These are phyloP conservation scores for Jacaranda mimosifolia DNA, from an alignment of 257 asterid species.

Conservation along the genomic window DNA sequence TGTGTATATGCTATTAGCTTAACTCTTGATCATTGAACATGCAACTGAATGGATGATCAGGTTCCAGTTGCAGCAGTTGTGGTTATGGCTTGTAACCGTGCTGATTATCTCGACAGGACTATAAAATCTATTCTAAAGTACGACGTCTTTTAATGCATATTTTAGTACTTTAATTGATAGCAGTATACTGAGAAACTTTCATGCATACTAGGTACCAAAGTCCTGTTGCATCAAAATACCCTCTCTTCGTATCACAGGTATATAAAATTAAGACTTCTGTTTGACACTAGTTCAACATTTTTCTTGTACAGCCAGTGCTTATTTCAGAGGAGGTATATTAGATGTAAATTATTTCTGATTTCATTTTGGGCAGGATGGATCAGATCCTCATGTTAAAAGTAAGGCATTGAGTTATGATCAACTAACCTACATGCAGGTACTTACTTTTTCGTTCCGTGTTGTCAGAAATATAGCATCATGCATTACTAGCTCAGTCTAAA, in stretches of 20 bases:
- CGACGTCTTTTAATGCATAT: slow-evolving; percentile 35
- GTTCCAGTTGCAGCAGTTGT: slow-evolving; percentile 96
- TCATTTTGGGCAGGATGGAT: slow-evolving; percentile 77
- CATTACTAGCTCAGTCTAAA: slow-evolving; percentile 10
- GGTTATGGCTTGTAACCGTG: slow-evolving; percentile 98
- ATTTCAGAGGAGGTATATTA: slow-evolving; percentile 15
- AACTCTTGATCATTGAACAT: slow-evolving; percentile 36
- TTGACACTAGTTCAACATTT: slow-evolving; percentile 29
- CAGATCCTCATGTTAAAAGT: slow-evolving; percentile 76
- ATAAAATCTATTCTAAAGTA: slow-evolving; percentile 89
- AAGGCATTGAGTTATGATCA: slow-evolving; percentile 86
- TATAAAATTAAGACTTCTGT: slow-evolving; percentile 25
- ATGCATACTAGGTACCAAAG: slow-evolving; percentile 71
- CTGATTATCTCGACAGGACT: slow-evolving; percentile 95
- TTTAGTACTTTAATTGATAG: slow-evolving; percentile 35
- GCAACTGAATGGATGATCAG: slow-evolving; percentile 55
- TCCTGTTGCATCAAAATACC: slow-evolving; percentile 85
- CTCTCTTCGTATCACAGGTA: slow-evolving; percentile 96
- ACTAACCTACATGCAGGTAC: slow-evolving; percentile 95
- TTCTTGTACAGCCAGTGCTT: slow-evolving; percentile 25
- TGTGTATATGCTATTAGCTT: slow-evolving; percentile 24
- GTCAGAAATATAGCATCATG: slow-evolving; percentile 17
- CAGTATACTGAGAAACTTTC: slow-evolving; percentile 38
- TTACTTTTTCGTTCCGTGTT: slow-evolving; percentile 31
- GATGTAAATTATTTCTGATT: slow-evolving; percentile 28